Evolutionary conservation across 768 basidiomycete species (phyloP).

Genomic region (Amanita pallidorosea): DNA sequence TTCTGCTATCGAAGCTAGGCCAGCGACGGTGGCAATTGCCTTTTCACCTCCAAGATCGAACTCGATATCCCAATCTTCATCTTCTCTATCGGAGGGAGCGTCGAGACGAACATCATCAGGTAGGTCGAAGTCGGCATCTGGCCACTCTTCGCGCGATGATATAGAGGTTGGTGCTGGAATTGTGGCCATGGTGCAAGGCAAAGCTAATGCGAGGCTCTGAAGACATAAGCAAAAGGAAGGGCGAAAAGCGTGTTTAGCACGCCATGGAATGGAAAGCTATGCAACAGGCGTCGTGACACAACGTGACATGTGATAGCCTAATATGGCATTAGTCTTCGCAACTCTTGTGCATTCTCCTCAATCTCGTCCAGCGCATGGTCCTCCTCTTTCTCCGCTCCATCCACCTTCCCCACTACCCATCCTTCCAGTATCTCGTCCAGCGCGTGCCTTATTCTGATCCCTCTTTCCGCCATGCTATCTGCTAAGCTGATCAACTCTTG

Average conservation of each 20-base stretch:
- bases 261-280: conserved; percentile 2
- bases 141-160: conserved; percentile 66
- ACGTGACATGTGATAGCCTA: conserved; percentile 14
- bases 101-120: conserved; percentile 65
- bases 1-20: conserved; percentile 28
- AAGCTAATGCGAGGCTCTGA: background rate
- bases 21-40: conserved; percentile 25
- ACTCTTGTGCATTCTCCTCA: conserved; percentile 46
- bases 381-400: conserved; percentile 19
- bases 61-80: conserved; percentile 76
- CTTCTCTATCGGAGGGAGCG: conserved; percentile 35
- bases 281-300: background rate
- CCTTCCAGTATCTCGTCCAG: conserved; percentile 48
- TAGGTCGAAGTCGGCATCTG: conserved; percentile 79
- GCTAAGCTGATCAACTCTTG: conserved; percentile 51
- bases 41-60: conserved; percentile 56
- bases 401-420: conserved; percentile 25
- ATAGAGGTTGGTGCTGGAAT: conserved; percentile 47
- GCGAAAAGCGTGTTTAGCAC: conserved; percentile 4
- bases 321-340: conserved; percentile 56
- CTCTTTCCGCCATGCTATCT: conserved; percentile 72
- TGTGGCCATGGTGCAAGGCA: conserved; percentile 36
- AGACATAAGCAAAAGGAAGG: conserved; percentile 5
- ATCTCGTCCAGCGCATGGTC: conserved; percentile 41
- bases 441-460: conserved; percentile 49